Evolutionary conservation across 176 grass and related monocot genomes (phyloP).

Genomic region (Juncus effusus): DNA sequence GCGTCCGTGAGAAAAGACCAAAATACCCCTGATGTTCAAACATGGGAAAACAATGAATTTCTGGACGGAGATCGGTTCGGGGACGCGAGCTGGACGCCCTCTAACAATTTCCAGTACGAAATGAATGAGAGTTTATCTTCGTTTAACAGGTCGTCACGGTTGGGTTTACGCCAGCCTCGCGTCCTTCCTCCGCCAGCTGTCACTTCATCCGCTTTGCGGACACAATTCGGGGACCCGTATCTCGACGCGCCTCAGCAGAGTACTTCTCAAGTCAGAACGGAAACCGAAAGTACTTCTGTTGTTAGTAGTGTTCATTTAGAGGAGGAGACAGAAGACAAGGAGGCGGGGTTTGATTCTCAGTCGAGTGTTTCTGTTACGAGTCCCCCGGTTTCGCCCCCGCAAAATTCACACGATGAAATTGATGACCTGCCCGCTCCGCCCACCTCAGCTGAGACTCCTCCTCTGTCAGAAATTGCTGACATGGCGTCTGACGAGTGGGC

Average conservation of each 20-base stretch:
- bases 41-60: slow-evolving; percentile 64
- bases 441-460: slow-evolving; percentile 80
- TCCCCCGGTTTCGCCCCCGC: slow-evolving; percentile 70
- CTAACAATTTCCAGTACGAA: slow-evolving; percentile 45
- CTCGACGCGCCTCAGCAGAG: slow-evolving; percentile 46
- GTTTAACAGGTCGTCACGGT: slow-evolving; percentile 54
- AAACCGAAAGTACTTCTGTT: not conserved
- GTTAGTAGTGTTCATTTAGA: slow-evolving; percentile 30
- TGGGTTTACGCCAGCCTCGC: slow-evolving; percentile 59
- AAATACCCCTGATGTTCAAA: slow-evolving; percentile 44
- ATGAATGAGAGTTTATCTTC: slow-evolving; percentile 40
- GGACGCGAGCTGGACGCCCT: slow-evolving; percentile 50
- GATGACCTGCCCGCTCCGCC: slow-evolving; percentile 92
- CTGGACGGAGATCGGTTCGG: slow-evolving; percentile 57
- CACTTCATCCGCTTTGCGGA: slow-evolving; percentile 38
- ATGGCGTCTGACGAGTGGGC: slow-evolving; percentile 48
- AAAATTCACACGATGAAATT: slow-evolving; percentile 88
- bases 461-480: slow-evolving; percentile 54
- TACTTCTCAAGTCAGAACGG: slow-evolving; percentile 26
- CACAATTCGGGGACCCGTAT: slow-evolving; percentile 46
- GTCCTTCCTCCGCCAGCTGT: slow-evolving; percentile 63
- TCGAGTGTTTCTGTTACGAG: slow-evolving; percentile 90
- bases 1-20: slow-evolving; percentile 49
- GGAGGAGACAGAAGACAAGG: slow-evolving; percentile 49
- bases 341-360: slow-evolving; percentile 58